Evolutionary conservation across 1,284 basidiomycete genomes (phyloP), one percentile per base, ranked within the genome.

Genomic region (Sporisorium exsertum): DNA sequence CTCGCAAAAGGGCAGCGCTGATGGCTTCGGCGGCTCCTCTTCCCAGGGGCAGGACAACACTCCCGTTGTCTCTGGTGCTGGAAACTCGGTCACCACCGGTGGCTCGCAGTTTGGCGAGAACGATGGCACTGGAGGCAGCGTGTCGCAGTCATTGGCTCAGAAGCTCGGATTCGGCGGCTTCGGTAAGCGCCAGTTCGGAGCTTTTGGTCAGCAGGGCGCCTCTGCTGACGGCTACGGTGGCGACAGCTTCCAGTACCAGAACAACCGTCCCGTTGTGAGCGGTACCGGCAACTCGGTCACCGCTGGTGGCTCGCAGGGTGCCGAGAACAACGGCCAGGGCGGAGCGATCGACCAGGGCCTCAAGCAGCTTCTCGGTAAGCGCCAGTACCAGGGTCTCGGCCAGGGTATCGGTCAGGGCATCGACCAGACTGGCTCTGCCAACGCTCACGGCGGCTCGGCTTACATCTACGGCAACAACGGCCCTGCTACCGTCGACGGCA

Each of bases 361-460:
- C 35, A 15, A 57, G 58, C 68, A 71, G 62, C 62, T 71, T 13
- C 50, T 71, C 20, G 49, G 58, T n/a, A 47, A 43, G 40, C 68
- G 68, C 20, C 61, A 61, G 54, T 45, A 51, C 68, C 68, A 71
- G 62, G 68, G 62, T 50, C 62, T 61, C 6, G 62, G 68, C 24
- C 68, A 71, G 54, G 68, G 68, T 32, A 64, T 65, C 47, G 62
- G 58, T 37, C 62, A 71, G 50, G 68, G 62, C 43, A 64, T 64
- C 16, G 42, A 71, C 42, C 68, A 71, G 62, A 52, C 43, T 33
- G 68, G 61, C 57, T 52, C 55, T 24, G 61, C 68, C 37, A 60
- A 55, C 61, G 67, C 61, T 27, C 20, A 58, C 22, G 67, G 67
- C 43, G 67, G 67, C 22, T n/a, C 53, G 47, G 56, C 67, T n/a